Evolutionary conservation across 768 basidiomycete species (phyloP), one percentile per base, ranked within the genome.

Genomic region (Boletus edulis): DNA sequence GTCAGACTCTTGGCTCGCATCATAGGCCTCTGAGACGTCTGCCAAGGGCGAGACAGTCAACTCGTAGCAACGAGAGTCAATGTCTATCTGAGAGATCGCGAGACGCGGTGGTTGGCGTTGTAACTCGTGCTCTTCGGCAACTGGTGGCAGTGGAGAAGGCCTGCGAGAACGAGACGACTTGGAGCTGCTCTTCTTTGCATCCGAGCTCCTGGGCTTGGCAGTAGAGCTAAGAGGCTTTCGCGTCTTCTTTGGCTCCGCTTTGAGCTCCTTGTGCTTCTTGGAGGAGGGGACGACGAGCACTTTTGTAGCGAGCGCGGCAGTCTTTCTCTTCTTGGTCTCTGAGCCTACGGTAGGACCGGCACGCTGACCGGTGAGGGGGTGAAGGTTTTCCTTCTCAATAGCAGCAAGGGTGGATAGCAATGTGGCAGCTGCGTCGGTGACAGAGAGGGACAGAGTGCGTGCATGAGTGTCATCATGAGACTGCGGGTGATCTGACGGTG

Each of bases 51-150:
- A 75, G 59, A 91, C 89, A 5, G 89, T 91, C 59, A 91, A 67
- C 62, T 89, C 89, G 64, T 90, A 89, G 72, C 89, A 90, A 47
- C 80, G 81, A n/a, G 89, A 82, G 62, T 89, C 83, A 49, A 86
- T 83, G 40, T 76, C 71, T 4, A 76, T 77, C 64, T 89, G 85
- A 15, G 76, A 66, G 37, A 78, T 56, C 17, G 66, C 69, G 22
- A 67, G 66, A 50, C 55, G 59, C 0, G 60, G 56, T 27, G 56
- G 58, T 35, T 64, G 60, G 52, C 59, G 72, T 63, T 69, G 73
- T 31, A 65, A 65, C 35, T 69, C 77, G 14, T 52, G 71, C 62
- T 83, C 82, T 62, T 83, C 82, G 35, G 79, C 80, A 22, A 88
- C 74, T 49, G 76, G 78, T n/a, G 85, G 84, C 66, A 87, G 61